Conservation (phyloP, 768 basidiomycete species). For the Pulveroboletus sp. region DNA sequence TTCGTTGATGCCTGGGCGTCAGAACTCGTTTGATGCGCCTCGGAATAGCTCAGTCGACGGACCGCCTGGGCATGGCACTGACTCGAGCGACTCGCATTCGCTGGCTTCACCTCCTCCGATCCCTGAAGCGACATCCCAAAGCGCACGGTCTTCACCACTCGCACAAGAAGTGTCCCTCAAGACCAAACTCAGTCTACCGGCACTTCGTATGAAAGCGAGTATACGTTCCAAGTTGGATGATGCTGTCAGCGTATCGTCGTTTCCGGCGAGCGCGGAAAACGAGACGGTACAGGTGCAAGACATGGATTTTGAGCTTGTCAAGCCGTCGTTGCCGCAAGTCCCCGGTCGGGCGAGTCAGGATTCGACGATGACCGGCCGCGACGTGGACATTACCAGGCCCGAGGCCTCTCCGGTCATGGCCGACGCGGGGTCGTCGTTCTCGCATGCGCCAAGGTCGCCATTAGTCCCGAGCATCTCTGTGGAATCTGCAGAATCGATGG, state of each 20-base stretch:
- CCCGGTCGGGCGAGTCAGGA: constrained; percentile 53
- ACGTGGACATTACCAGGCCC: constrained; percentile 9
- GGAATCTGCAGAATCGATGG: constrained; percentile 31
- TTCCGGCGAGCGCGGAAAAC: constrained; percentile 30
- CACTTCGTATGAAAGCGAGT: constrained; percentile 46
- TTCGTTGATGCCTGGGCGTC: constrained; percentile 9
- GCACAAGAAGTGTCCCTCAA: constrained; percentile 39
- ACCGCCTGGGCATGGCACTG: constrained; percentile 18
- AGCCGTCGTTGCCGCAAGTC: constrained; percentile 50
- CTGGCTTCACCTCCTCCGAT: constrained; percentile 42
- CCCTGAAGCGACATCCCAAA: constrained; percentile 36
- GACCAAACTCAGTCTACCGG: constrained; percentile 68
- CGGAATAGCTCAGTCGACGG: constrained; percentile 21
- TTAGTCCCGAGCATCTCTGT: constrained; percentile 10
- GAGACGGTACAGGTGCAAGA: constrained; percentile 75
- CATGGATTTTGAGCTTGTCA: constrained; percentile 78
- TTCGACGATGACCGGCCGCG: constrained; percentile 38
- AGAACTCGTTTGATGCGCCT: constrained; percentile 19
- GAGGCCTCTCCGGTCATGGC: constrained; percentile 27
- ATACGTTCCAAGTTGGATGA: constrained; percentile 31
- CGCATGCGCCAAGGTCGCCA: constrained; percentile 28
- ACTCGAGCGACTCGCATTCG: constrained; percentile 33
- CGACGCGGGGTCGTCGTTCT: constrained; percentile 43
- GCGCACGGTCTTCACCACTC: constrained; percentile 24
- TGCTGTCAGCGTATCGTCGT: constrained; percentile 23